Conservation (phyloP, 2,329 filamentous ascomycete species). For the Laburnicola sp. region DNA sequence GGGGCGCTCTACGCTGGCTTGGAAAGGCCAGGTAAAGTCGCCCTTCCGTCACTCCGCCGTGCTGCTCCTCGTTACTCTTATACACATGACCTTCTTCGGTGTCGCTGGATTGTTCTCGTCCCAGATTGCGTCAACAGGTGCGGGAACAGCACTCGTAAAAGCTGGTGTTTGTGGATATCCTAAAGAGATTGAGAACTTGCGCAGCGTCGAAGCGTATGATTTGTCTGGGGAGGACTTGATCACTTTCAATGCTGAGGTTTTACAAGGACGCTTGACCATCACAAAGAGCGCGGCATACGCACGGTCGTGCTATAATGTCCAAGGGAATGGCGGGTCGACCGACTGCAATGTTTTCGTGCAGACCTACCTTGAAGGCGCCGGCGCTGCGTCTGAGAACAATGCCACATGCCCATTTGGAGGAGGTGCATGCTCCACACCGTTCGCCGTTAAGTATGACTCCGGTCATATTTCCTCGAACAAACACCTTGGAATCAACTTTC, state of each 20-base stretch:
- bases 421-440: constrained; percentile 12
- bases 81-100: constrained; percentile 21
- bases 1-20: constrained; percentile 12
- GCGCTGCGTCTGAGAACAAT: constrained; percentile 12
- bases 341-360: constrained; percentile 21
- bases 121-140: constrained; percentile 15
- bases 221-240: constrained; percentile 12
- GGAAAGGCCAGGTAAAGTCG: constrained; percentile 17
- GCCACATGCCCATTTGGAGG: constrained; percentile 23
- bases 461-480: constrained; percentile 20
- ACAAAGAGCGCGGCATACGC: constrained; percentile 21
- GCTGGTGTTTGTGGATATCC: constrained; percentile 18
- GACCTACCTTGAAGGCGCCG: constrained; percentile 15
- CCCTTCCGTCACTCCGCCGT: constrained; percentile 13
- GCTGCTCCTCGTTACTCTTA: constrained; percentile 13
- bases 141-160: constrained; percentile 16
- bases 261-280: constrained; percentile 20
- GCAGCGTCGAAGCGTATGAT: constrained; percentile 1
- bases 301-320: constrained; percentile 21
- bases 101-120: constrained; percentile 24
- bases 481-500: constrained; percentile 25
- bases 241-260: constrained; percentile 19
- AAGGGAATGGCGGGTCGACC: constrained; percentile 3
- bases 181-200: constrained; percentile 13
- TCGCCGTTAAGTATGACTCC: constrained; percentile 16